Conservation (phyloP, 257 asterid genomes). For the Solanum virginianum region DNA sequence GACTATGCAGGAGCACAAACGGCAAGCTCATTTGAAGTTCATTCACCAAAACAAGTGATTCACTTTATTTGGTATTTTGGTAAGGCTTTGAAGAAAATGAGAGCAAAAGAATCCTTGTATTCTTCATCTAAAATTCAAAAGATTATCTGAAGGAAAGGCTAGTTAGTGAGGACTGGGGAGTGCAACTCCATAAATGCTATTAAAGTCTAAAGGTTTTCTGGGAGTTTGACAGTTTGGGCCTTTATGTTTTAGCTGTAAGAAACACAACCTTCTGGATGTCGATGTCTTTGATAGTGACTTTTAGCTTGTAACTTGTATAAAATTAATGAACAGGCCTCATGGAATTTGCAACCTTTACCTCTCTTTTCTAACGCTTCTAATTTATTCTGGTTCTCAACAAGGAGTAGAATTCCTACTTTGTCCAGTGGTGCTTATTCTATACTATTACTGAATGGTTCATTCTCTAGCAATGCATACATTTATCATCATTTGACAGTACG, state of each 20-base stretch:
- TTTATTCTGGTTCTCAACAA: neutral
- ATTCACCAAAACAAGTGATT: neutral
- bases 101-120: neutral
- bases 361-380: neutral
- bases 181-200: neutral
- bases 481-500: neutral
- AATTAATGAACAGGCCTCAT: neutral
- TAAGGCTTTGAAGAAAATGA: neutral
- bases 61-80: neutral
- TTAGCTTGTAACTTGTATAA: neutral
- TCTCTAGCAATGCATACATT: neutral
- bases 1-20: neutral
- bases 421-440: neutral
- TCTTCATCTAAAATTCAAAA: neutral
- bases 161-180: neutral
- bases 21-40: neutral
- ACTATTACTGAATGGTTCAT: neutral
- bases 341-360: neutral
- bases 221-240: neutral
- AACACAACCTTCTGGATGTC: neutral
- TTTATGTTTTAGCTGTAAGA: neutral
- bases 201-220: neutral
- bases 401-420: neutral
- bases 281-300: neutral
- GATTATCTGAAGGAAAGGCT: neutral